Percentiles rank a stretch among this genome's conserved stretches.
Evolutionary conservation across 2,329 filamentous ascomycete genomes (phyloP).

Genomic region (Aspergillus sp.): DNA sequence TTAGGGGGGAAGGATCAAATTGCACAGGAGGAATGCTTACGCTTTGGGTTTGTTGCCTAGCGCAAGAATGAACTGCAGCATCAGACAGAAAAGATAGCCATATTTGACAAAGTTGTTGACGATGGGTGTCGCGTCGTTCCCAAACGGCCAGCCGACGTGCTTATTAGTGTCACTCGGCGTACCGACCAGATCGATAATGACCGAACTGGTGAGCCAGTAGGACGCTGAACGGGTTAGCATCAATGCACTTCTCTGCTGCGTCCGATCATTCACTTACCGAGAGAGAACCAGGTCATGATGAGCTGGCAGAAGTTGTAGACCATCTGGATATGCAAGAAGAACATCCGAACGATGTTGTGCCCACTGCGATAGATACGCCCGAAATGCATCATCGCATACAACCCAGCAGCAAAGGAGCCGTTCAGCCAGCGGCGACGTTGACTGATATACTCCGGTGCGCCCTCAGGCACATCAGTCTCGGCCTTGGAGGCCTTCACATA

Average conservation of each 20-base stretch:
- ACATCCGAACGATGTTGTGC: slow-evolving; percentile 96
- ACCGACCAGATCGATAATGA: slow-evolving; percentile 97
- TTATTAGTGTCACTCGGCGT: slow-evolving; percentile 55
- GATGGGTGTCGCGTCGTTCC: slow-evolving; percentile 78
- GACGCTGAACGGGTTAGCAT: slow-evolving; percentile 61
- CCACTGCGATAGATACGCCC: slow-evolving; percentile 97
- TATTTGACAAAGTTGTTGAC: slow-evolving; percentile 92
- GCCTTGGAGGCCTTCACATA: slow-evolving; percentile 99
- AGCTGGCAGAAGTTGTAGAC: slow-evolving; percentile 90
- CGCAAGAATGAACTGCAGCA: slow-evolving; percentile 93
- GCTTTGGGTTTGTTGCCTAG: slow-evolving; percentile 96
- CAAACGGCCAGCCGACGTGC: slow-evolving; percentile 81
- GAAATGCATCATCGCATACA: slow-evolving; percentile 98
- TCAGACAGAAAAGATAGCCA: slow-evolving; percentile 83
- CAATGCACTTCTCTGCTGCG: slow-evolving; percentile 7
- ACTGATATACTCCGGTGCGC: slow-evolving; percentile 92
- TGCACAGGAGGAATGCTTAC: slow-evolving; percentile 37
- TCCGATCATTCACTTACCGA: slow-evolving; percentile 42
- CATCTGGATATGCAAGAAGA: slow-evolving; percentile 96
- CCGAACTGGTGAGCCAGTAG: slow-evolving; percentile 93
- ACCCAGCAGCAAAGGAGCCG: slow-evolving; percentile 94
- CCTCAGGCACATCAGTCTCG: slow-evolving; percentile 97
- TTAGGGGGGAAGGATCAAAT: not conserved
- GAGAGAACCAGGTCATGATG: slow-evolving; percentile 84
- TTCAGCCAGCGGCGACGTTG: slow-evolving; percentile 99